Percentiles rank a stretch among this genome's conserved stretches.
phyloP scores from a whole-genome alignment of 768 basidiomycete genomes.

The Auriscalpium orientale region DNA sequence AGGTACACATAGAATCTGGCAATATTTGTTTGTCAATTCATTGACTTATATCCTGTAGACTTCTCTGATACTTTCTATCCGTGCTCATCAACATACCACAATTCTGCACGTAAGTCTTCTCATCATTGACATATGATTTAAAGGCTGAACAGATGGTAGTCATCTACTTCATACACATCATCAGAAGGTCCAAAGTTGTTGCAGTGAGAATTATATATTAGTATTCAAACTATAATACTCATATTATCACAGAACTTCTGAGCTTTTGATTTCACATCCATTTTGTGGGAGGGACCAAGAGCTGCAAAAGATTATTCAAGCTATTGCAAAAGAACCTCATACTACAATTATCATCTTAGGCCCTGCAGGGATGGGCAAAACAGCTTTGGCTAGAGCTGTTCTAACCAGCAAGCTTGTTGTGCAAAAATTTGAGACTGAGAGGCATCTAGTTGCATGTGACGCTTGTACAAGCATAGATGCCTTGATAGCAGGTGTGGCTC shows the following conservation, averaged over 20 bases:
- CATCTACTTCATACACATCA: too few species aligned
- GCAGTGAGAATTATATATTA: neutral
- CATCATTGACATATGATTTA: too few species aligned
- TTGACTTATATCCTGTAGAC: too few species aligned
- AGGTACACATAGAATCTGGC: neutral
- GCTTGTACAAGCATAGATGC: neutral
- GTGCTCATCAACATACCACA: neutral
- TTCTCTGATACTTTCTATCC: neutral
- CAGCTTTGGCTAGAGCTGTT: neutral
- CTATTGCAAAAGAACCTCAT: neutral
- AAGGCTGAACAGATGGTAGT: too few species aligned
- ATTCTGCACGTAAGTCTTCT: neutral
- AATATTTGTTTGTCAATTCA: too few species aligned
- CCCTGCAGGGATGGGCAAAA: neutral
- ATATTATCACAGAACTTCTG: neutral
- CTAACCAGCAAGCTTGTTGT: neutral
- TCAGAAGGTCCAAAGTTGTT: too few species aligned
- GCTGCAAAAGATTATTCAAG: neutral
- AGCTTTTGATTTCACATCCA: neutral
- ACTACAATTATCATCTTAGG: neutral
- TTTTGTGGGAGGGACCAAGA: constrained; percentile 1
- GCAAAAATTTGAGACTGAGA: neutral
- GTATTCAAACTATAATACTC: neutral
- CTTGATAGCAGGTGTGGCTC: neutral
- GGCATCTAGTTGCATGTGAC: neutral